Conservation (phyloP, 2,329 filamentous ascomycete genomes). For the Scopulariopsis brevicaulis region DNA sequence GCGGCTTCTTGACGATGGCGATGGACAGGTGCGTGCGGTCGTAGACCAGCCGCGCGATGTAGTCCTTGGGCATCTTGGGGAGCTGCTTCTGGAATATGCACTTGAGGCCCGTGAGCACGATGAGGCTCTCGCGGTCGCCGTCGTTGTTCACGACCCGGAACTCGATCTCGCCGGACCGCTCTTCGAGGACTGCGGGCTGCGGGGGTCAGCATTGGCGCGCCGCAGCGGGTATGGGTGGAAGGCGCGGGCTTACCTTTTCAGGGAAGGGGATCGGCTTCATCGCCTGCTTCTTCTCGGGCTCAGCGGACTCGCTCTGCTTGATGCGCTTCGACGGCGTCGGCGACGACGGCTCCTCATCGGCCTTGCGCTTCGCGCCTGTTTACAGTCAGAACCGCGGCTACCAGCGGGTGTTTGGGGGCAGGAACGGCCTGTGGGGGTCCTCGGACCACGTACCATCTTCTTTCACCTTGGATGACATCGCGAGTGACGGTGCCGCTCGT, state of each 20-base stretch:
- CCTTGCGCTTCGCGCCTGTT: slow-evolving; percentile 59
- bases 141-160: slow-evolving; percentile 99
- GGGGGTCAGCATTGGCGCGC: neutral
- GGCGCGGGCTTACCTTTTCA: slow-evolving; percentile 54
- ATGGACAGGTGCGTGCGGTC: slow-evolving; percentile 94
- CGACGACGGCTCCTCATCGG: slow-evolving; percentile 51
- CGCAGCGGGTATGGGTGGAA: neutral
- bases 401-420: neutral
- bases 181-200: slow-evolving; percentile 81
- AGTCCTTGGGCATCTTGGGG: slow-evolving; percentile 98
- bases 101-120: slow-evolving; percentile 90
- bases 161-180: slow-evolving; percentile 88
- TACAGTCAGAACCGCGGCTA: neutral
- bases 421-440: neutral
- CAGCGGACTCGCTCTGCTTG: slow-evolving; percentile 36
- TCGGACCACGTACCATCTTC: neutral
- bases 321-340: slow-evolving; percentile 53
- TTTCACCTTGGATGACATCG: slow-evolving; percentile 1
- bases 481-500: neutral
- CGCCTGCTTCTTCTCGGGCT: slow-evolving; percentile 37
- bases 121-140: slow-evolving; percentile 72
- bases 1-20: slow-evolving; percentile 91
- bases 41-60: slow-evolving; percentile 94
- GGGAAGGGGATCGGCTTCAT: slow-evolving; percentile 71
- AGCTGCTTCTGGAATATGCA: slow-evolving; percentile 98